A percentile compares a stretch with the other conserved stretches of the same genome.
These are phyloP conservation scores for Colletotrichum somersetense DNA, from an alignment of 2,329 filamentous ascomycete species.

Conservation along the genomic window DNA sequence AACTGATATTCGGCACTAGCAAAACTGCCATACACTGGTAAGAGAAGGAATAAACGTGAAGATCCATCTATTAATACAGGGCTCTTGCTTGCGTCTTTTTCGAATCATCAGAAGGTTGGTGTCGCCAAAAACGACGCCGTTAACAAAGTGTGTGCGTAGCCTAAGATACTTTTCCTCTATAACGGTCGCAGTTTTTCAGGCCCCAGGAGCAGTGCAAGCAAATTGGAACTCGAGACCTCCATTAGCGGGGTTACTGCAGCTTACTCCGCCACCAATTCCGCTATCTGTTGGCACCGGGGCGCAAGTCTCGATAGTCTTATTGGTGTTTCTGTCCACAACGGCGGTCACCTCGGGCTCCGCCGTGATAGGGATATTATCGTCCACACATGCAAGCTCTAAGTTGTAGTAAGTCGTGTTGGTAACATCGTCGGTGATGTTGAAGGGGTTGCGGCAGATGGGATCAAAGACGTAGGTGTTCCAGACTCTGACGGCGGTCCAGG, in stretches of 20 bases:
- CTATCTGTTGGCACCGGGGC: not conserved
- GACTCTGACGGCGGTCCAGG: constrained; percentile 27
- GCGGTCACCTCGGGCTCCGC: constrained; percentile 25
- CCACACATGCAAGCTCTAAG: constrained; percentile 32
- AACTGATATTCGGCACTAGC: not conserved
- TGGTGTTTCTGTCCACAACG: constrained; percentile 25
- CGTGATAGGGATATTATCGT: constrained; percentile 17
- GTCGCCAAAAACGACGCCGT: not conserved
- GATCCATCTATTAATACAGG: not conserved
- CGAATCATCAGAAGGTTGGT: rapidly evolving
- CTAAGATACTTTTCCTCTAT: too few species aligned
- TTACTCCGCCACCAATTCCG: too few species aligned
- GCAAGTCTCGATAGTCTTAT: constrained; percentile 32
- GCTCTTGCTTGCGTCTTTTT: too few species aligned
- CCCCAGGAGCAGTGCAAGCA: not conserved
- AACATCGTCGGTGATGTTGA: constrained; percentile 31
- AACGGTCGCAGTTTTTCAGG: not conserved
- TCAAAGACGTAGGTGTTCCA: constrained; percentile 29
- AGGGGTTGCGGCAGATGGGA: constrained; percentile 36
- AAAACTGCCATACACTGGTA: too few species aligned
- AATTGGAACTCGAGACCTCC: not conserved
- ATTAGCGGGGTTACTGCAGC: not conserved
- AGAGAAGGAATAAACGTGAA: not conserved
- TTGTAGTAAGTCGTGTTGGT: constrained; percentile 28
- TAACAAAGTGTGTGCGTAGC: not conserved